Evolutionary conservation across 129 eudicot genomes (phyloP), one percentile per base, ranked within the genome.

Genomic region (Smallanthus sonchifolius): DNA sequence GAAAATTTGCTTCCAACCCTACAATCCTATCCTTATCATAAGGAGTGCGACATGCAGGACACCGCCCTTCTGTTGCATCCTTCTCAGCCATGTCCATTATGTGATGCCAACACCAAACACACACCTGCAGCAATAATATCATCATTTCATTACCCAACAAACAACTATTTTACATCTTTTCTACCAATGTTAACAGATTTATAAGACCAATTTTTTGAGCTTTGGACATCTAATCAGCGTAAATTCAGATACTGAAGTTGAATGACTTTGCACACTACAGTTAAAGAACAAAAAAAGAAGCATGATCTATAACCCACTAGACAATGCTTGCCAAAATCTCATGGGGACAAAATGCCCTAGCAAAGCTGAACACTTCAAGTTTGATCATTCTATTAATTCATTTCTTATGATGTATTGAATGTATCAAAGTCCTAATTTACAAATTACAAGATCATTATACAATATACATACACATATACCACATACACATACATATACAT

Each of bases 41-140:
- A 45, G 86, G 88, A 74, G 84, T 73, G 52, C 97, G 85, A 72
- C 97, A 91, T 14, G 95, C 97, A 79, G 97, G 97, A 79, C 97
- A 91, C 44, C 88, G 88, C 51, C 97, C 97, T 68, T 86, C 97
- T 48, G 84, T 82, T 81, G 84, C 87, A 76, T 91, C 85, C 83
- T 91, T 91, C 86, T 88, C 97, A 63, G 97, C 95, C 95, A 91
- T 88, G 84, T 91, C 92, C 87, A 91, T 91, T 80, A 91, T 84
- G 80, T 91, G 97, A 81, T 91, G 87, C 95, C 95, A 91, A 83
- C 97, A 91, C 97, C 97, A 91, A 83, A 91, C 88, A 60, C 95
- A 91, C 66, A 88, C 86, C 97, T 91, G 90, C 24, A 72, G 44
- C 51, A 71, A 52, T 71, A 52, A 35, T 10, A 30, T 55, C 75